Base-by-base conservation (phyloP, 306 rosid species). In the Abrus pulchellus region DNA sequence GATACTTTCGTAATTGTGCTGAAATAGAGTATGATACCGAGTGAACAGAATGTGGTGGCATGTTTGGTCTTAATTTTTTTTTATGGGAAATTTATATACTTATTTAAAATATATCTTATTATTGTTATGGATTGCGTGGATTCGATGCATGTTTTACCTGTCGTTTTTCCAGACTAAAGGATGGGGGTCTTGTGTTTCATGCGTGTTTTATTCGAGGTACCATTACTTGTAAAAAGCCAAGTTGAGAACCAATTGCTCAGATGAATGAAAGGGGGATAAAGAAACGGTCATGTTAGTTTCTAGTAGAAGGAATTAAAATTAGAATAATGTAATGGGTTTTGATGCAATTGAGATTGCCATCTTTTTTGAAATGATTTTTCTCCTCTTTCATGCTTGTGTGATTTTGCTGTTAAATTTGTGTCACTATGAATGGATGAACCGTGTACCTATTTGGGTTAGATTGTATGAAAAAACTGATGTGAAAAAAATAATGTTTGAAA, bases 21-120 rank as follows among this genome's bases (percentile, higher is more conserved):
- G 4, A 43, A 62, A 34, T 20, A 14, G 50, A 53, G 40, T 71
- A 52, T 55, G 68, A 53, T 71, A 13, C 20, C 20, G 12, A 45
- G 64, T 29, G 70, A 78, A 38, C 52, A 72, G 29, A 71, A 71
- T 47, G 71, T 61, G 43, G 12, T 63, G 70, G 48, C 72, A 55
- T 36, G 76, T 43, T 66, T 57, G 9, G 7, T 56, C 34, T 56
- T 68, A 1, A 9, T 68, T 29, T 67, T 32, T 11, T 53, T 40
- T 64, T 20, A 27, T 34, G 4, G 9, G 9, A 27, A 6, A 20
- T 8, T 14, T 27, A 2, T 67, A 6, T 48, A 8, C 9, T 32
- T 54, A 60, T 75, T 55, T 30, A 4, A 56, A 45, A 36, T 3
- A 6, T 55, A 36, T 40, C 47, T 41, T 36, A 49, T 10, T 65